Conservation (phyloP, 495 filamentous ascomycete genomes). For the Talaromyces proteolyticus region DNA sequence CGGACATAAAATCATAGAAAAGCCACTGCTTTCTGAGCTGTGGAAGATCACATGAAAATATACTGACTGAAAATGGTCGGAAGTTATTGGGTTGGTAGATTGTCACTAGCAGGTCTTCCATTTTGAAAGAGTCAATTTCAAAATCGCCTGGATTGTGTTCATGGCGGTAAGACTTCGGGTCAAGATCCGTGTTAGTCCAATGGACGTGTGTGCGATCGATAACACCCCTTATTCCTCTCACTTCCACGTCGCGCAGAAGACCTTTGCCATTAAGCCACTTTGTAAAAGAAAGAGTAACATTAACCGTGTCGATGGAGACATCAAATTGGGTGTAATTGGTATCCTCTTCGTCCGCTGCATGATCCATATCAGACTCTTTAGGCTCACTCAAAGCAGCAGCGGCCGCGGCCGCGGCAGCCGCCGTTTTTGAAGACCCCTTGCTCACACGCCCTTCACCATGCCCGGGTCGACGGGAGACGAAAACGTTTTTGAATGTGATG, state of each 20-base stretch:
- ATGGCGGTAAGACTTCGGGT: constrained; percentile 82
- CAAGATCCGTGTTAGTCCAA: constrained; percentile 58
- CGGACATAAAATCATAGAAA: constrained; percentile 94
- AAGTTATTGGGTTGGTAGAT: constrained; percentile 87
- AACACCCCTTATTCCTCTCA: constrained; percentile 94
- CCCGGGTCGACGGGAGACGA: constrained; percentile 86
- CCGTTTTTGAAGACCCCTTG: constrained; percentile 84
- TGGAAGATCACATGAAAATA: constrained; percentile 91
- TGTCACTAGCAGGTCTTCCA: constrained; percentile 89
- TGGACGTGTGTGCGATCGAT: constrained; percentile 79
- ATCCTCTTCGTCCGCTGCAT: constrained; percentile 62
- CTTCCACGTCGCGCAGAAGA: constrained; percentile 82
- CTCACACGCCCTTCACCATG: constrained; percentile 71
- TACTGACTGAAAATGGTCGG: constrained; percentile 88
- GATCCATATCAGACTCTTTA: constrained; percentile 11
- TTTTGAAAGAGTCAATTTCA: constrained; percentile 90
- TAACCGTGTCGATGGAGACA: constrained; percentile 87
- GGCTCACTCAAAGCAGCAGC: constrained; percentile 47
- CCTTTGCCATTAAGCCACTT: constrained; percentile 99
- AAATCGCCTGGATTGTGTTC: constrained; percentile 91
- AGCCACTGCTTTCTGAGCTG: constrained; percentile 92
- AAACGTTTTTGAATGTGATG: constrained; percentile 95
- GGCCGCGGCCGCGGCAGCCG: constrained; percentile 80
- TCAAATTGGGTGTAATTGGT: constrained; percentile 98
- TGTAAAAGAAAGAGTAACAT: constrained; percentile 93